A percentile compares a stretch with the other conserved stretches of the same genome.
phyloP scores from a whole-genome alignment of 2,329 filamentous ascomycete genomes.

The Dactylonectria estremocensis region DNA sequence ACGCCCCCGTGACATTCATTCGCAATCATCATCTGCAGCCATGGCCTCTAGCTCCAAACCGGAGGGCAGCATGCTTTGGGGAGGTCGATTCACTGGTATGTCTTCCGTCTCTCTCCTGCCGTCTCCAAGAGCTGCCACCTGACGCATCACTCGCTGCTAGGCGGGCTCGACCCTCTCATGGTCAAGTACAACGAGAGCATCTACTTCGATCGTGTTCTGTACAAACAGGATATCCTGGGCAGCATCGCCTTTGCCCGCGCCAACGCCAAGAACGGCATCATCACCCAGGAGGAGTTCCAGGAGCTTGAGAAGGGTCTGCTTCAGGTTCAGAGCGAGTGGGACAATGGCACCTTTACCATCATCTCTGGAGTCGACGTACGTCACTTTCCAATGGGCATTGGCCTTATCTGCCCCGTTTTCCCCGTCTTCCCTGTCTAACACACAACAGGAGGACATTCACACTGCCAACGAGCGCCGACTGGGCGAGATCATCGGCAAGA shows the following conservation, averaged over 20 bases:
- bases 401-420: background rate
- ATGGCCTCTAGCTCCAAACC: conserved; percentile 51
- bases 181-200: conserved; percentile 87
- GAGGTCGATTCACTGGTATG: conserved; percentile 67
- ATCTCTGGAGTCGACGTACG: conserved; percentile 65
- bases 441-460: conserved; percentile 58
- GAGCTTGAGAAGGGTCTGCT: conserved; percentile 81
- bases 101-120: background rate
- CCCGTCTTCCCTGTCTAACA: conserved; percentile 4
- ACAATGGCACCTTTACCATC: conserved; percentile 64
- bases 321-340: conserved; percentile 69
- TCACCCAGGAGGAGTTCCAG: conserved; percentile 80
- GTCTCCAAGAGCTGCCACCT: background rate
- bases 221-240: conserved; percentile 85
- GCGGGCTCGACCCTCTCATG: conserved; percentile 89
- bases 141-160: conserved; percentile 56
- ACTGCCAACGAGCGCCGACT: conserved; percentile 69
- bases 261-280: conserved; percentile 82
- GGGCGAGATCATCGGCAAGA: conserved; percentile 79
- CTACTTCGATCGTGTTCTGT: conserved; percentile 83
- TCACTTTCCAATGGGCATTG: conserved; percentile 52
- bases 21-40: conserved; percentile 18
- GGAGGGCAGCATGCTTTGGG: conserved; percentile 57
- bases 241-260: conserved; percentile 87
- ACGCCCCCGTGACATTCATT: background rate